A percentile compares a stretch with the other conserved stretches of the same genome.
phyloP scores from a whole-genome alignment of 768 basidiomycete species.

The Gautieria morchelliformis region DNA sequence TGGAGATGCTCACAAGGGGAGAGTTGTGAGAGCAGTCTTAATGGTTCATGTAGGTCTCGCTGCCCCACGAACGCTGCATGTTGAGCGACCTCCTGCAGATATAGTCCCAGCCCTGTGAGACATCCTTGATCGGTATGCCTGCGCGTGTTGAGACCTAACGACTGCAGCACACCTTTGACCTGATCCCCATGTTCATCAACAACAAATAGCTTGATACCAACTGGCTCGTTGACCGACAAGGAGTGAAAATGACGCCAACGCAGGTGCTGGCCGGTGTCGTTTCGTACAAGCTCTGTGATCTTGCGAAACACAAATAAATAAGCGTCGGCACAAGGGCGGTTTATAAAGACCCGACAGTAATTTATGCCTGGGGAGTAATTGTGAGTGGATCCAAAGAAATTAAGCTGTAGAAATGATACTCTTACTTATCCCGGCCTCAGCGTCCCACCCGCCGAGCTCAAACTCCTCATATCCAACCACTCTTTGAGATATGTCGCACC shows the following conservation, averaged over 20 bases:
- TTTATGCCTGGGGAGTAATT: background rate
- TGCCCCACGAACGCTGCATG: background rate
- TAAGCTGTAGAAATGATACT: background rate
- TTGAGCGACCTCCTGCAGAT: background rate
- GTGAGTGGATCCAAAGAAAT: too few relatives aligned
- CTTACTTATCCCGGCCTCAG: background rate
- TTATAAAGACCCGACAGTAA: background rate
- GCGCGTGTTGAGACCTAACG: background rate
- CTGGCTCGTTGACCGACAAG: background rate
- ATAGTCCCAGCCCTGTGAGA: background rate
- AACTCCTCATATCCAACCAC: background rate
- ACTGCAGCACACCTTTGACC: background rate
- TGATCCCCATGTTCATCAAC: background rate
- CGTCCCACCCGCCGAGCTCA: background rate
- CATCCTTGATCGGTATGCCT: background rate
- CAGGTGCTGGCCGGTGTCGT: background rate
- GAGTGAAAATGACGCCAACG: background rate
- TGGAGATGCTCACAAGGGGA: background rate
- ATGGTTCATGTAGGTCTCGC: background rate
- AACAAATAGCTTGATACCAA: background rate
- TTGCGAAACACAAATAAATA: background rate
- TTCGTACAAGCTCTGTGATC: background rate
- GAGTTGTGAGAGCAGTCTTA: background rate
- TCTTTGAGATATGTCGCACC: background rate
- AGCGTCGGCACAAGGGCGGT: background rate